Evolutionary conservation across 2,329 filamentous ascomycete species (phyloP).

Genomic region (Cordyceps sp.): DNA sequence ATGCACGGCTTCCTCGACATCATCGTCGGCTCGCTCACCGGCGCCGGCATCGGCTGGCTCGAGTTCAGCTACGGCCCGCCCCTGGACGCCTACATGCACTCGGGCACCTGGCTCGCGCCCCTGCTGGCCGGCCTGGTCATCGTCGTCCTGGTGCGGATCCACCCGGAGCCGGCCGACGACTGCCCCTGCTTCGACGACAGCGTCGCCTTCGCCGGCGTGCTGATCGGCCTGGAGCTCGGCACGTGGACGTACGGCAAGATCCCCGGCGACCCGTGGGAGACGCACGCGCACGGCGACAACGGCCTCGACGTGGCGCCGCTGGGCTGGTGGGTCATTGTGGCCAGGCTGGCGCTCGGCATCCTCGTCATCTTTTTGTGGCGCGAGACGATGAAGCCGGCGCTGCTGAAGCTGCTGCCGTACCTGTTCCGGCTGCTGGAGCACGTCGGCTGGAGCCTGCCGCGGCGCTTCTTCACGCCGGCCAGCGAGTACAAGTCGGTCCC

Average conservation of each 20-base stretch:
- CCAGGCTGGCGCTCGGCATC: conserved; percentile 65
- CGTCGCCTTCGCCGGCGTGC: conserved; percentile 78
- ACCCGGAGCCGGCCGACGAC: conserved; percentile 91
- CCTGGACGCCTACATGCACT: conserved; percentile 56
- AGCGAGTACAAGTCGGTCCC: conserved; percentile 78
- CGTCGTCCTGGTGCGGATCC: conserved; percentile 65
- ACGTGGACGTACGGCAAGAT: conserved; percentile 66
- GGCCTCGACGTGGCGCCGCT: conserved; percentile 51
- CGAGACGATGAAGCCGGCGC: conserved; percentile 68
- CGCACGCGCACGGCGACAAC: conserved; percentile 27
- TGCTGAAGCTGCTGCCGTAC: conserved; percentile 66
- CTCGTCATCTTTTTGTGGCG: conserved; percentile 78
- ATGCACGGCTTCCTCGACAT: conserved; percentile 98
- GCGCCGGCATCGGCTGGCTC: conserved; percentile 43
- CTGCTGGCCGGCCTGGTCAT: conserved; percentile 48
- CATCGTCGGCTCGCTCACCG: conserved; percentile 60
- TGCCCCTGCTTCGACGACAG: conserved; percentile 96
- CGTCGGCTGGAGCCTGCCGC: conserved; percentile 61
- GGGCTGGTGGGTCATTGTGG: conserved; percentile 44
- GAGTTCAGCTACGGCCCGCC: conserved; percentile 43
- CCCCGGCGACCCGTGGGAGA: conserved; percentile 23
- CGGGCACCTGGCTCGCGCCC: conserved; percentile 46
- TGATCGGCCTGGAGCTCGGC: conserved; percentile 70
- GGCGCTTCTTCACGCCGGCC: conserved; percentile 80
- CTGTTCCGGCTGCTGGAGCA: conserved; percentile 76